phyloP scores from a whole-genome alignment of 2,329 filamentous ascomycete species.

The Ploettnerulaceae sp. region DNA sequence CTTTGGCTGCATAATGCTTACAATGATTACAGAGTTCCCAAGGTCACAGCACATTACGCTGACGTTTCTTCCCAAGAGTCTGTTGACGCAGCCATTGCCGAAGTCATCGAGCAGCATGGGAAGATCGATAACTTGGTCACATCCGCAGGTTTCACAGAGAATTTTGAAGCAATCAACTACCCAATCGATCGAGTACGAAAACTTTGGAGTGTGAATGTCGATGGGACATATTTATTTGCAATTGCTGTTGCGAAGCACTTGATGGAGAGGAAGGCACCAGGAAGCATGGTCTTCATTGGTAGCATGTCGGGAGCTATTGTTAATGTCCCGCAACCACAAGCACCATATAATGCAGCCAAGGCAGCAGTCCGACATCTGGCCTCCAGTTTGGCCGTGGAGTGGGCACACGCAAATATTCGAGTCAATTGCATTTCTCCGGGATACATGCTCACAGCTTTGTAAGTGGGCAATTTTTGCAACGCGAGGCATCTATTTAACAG shows the following conservation, averaged over 20 bases:
- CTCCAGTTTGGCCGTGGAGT: conserved; percentile 85
- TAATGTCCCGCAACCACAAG: conserved; percentile 92
- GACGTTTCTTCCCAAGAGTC: conserved; percentile 79
- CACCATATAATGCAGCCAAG: conserved; percentile 89
- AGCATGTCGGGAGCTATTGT: conserved; percentile 94
- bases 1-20: not conserved
- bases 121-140: conserved; percentile 90
- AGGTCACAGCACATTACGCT: conserved; percentile 83
- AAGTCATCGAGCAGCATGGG: conserved; percentile 66
- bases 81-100: conserved; percentile 67
- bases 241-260: conserved; percentile 80
- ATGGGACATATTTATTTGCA: conserved; percentile 86
- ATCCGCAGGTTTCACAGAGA: conserved; percentile 94
- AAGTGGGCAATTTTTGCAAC: conserved; percentile 38
- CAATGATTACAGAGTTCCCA: conserved; percentile 55
- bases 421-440: conserved; percentile 95
- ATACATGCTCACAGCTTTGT: conserved; percentile 94
- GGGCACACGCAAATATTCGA: conserved; percentile 80
- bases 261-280: conserved; percentile 72
- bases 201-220: conserved; percentile 91
- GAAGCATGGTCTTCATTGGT: conserved; percentile 90
- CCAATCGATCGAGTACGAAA: conserved; percentile 87
- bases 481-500: not conserved
- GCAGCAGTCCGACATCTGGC: conserved; percentile 87
- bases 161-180: conserved; percentile 88